These are phyloP conservation scores for Phlyctochytrium arcticum DNA, from an alignment of 192 early-diverging fungal species.

Conservation along the genomic window DNA sequence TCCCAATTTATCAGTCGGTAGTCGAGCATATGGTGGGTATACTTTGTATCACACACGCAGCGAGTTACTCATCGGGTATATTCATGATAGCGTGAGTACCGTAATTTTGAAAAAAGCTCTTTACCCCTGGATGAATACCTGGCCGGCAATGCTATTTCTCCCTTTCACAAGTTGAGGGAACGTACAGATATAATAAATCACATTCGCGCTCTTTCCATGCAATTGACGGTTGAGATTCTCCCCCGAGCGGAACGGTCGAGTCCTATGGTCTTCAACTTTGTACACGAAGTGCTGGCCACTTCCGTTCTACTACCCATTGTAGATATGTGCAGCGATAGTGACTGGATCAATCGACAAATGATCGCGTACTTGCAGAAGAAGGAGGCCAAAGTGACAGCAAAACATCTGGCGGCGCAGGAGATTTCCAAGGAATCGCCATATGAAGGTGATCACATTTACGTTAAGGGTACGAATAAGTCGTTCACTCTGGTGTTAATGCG, in stretches of 20 bases:
- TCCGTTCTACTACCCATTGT: constrained; percentile 39
- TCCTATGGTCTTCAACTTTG: constrained; percentile 34
- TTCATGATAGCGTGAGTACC: constrained; percentile 28
- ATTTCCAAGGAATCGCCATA: too few relatives aligned
- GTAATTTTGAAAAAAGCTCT: constrained; percentile 24
- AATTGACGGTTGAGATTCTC: constrained; percentile 24
- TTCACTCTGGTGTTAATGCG: neutral
- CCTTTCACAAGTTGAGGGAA: constrained; percentile 20
- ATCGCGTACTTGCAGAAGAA: constrained; percentile 21
- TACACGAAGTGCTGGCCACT: constrained; percentile 46
- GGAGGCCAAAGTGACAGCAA: too few relatives aligned
- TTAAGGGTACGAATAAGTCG: constrained; percentile 20
- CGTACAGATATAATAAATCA: constrained; percentile 12
- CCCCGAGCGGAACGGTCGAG: constrained; percentile 30
- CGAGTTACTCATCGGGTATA: neutral
- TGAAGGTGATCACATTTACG: constrained; percentile 8
- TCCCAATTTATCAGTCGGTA: constrained; percentile 28
- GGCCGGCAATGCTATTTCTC: constrained; percentile 16
- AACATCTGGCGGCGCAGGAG: too few relatives aligned
- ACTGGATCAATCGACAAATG: constrained; percentile 35
- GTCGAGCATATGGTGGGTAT: constrained; percentile 24
- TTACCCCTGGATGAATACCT: constrained; percentile 31
- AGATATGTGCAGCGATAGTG: constrained; percentile 32
- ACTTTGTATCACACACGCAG: neutral
- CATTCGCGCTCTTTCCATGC: constrained; percentile 32